Percentiles rank a stretch among this genome's conserved stretches.
Conservation (phyloP, 2,329 filamentous ascomycete genomes). For the Fusarium armeniacum region DNA sequence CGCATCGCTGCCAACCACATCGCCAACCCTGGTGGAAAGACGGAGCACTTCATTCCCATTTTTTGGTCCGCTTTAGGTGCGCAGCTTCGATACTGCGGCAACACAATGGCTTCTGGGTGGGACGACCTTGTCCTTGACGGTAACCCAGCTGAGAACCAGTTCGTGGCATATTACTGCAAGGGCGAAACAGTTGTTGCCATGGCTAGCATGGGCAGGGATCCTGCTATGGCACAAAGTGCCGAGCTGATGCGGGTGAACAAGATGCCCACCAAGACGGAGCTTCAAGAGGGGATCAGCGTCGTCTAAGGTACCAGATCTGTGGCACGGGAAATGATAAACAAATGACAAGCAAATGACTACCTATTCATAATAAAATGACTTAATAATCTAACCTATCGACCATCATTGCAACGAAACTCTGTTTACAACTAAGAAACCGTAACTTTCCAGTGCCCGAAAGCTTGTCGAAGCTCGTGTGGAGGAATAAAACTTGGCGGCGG, state of each 20-base stretch:
- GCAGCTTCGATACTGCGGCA: conserved; percentile 94
- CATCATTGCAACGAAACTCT: neutral
- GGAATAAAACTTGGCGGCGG: conserved; percentile 33
- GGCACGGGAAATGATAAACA: neutral
- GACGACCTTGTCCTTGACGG: conserved; percentile 89
- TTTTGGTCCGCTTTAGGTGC: conserved; percentile 96
- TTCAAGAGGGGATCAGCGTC: conserved; percentile 73
- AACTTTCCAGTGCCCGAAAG: neutral
- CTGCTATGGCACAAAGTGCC: conserved; percentile 83
- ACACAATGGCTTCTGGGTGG: conserved; percentile 78
- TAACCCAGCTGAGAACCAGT: conserved; percentile 81
- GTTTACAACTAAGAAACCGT: neutral
- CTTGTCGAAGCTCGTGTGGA: neutral
- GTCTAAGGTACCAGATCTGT: conserved; percentile 43
- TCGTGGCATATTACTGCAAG: conserved; percentile 89
- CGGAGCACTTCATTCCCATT: conserved; percentile 86
- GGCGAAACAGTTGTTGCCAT: conserved; percentile 91
- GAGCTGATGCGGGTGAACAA: conserved; percentile 86
- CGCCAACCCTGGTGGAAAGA: conserved; percentile 70
- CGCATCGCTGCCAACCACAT: conserved; percentile 85
- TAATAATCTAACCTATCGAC: neutral
- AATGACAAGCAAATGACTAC: conserved; percentile 1
- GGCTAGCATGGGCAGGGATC: conserved; percentile 91
- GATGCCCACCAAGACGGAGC: conserved; percentile 86
- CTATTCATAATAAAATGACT: neutral